Conservation (phyloP, 2,329 filamentous ascomycete species). For the Ophiostoma pallidulum region DNA sequence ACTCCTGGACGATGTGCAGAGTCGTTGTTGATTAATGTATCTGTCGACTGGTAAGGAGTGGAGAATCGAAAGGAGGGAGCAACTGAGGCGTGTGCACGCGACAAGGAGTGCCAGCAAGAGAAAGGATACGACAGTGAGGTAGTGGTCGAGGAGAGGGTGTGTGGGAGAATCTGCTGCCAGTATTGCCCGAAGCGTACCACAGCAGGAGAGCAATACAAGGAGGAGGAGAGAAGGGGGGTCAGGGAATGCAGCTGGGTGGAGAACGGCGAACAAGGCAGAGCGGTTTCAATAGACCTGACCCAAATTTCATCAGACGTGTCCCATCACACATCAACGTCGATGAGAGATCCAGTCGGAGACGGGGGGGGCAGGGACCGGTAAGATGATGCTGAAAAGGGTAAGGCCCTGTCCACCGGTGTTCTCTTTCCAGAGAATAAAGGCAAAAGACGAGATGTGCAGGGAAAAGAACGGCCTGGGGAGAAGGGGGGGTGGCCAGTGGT, state of each 20-base stretch:
- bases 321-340: background rate
- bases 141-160: background rate
- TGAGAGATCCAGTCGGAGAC: background rate
- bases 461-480: no score
- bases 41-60: conserved; percentile 12
- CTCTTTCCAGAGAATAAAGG: background rate
- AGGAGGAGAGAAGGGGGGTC: background rate
- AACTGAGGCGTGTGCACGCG: background rate
- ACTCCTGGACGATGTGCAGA: conserved; percentile 26
- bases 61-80: background rate
- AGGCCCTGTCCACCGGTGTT: background rate
- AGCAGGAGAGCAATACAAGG: conserved; percentile 5
- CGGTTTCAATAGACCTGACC: background rate
- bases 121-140: background rate
- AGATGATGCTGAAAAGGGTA: background rate
- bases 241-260: conserved; percentile 3
- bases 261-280: background rate
- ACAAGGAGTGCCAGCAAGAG: background rate
- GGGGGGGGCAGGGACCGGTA: background rate
- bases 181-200: conserved; percentile 6
- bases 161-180: background rate
- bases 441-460: no score
- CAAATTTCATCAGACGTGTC: background rate
- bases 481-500: background rate
- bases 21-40: conserved; percentile 23